Evolutionary conservation across 495 filamentous ascomycete genomes (phyloP).

Genomic region (Podospora australis): DNA sequence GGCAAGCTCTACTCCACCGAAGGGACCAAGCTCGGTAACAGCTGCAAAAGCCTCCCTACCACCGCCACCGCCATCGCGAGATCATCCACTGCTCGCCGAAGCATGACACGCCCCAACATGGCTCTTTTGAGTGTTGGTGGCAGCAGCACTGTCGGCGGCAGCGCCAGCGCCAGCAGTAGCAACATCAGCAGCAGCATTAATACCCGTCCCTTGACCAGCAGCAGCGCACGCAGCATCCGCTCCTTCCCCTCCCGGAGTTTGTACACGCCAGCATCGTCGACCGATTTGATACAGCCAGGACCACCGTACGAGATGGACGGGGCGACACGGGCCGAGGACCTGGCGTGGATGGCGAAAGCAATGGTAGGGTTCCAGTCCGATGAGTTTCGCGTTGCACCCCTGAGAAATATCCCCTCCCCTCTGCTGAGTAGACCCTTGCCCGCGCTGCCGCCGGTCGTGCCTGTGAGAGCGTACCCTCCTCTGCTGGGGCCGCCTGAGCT

Average conservation of each 20-base stretch:
- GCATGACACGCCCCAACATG: not conserved
- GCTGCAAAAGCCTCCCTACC: too few species aligned
- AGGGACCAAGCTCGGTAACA: not conserved
- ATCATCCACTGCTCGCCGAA: not conserved
- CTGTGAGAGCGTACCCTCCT: not conserved
- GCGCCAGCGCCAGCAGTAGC: not conserved
- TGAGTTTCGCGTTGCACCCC: constrained; percentile 2
- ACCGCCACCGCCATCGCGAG: constrained; percentile 2
- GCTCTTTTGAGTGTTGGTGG: not conserved
- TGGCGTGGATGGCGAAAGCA: constrained; percentile 25
- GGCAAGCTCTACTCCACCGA: not conserved
- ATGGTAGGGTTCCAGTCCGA: constrained; percentile 14
- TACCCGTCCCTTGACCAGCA: too few species aligned
- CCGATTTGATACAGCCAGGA: not conserved
- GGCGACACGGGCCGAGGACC: constrained; percentile 8
- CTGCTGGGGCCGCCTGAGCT: not conserved
- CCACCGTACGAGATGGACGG: not conserved
- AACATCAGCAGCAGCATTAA: not conserved
- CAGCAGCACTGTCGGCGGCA: not conserved
- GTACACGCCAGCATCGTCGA: not conserved
- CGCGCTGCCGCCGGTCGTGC: not conserved
- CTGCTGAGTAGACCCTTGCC: not conserved
- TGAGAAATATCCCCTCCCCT: not conserved
- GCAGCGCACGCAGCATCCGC: constrained; percentile 6
- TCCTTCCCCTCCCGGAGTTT: not conserved